These are phyloP conservation scores for Saturnispora sekii DNA, from an alignment of 805 yeast species.

Conservation along the genomic window DNA sequence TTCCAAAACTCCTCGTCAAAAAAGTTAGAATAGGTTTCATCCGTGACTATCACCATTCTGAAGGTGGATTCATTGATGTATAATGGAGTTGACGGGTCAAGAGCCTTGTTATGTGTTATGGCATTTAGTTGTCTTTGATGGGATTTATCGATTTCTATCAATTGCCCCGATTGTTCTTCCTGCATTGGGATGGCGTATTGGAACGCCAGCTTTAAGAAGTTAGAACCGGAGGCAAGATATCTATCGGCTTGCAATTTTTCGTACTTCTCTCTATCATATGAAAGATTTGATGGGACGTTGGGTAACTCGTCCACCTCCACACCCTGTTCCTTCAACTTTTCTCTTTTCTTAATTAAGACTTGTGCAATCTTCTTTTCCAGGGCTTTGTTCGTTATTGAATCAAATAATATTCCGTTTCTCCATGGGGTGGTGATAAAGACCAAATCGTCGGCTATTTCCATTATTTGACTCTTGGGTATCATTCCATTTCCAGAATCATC, in stretches of 20 bases:
- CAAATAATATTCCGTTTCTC: constrained; percentile 63
- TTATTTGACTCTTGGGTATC: constrained; percentile 68
- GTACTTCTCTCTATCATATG: constrained; percentile 53
- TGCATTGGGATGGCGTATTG: constrained; percentile 77
- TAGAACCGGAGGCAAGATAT: constrained; percentile 79
- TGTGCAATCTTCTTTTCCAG: constrained; percentile 65
- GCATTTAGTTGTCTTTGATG: constrained; percentile 27
- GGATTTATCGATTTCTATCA: constrained; percentile 12
- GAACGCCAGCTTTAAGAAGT: constrained; percentile 77
- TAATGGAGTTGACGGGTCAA: constrained; percentile 72
- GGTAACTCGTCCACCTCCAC: constrained; percentile 22
- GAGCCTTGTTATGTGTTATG: constrained; percentile 57
- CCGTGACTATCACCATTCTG: constrained; percentile 89
- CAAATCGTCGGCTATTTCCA: constrained; percentile 81
- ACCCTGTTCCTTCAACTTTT: constrained; percentile 24
- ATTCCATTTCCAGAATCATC: constrained; percentile 50
- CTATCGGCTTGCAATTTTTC: constrained; percentile 63
- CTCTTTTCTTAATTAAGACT: constrained; percentile 37
- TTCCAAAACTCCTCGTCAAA: constrained; percentile 59
- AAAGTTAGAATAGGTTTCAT: constrained; percentile 82
- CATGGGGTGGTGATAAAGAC: constrained; percentile 76
- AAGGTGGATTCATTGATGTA: constrained; percentile 76
- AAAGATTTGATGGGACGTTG: constrained; percentile 49
- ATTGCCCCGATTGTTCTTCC: constrained; percentile 19
- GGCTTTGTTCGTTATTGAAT: constrained; percentile 49